A percentile compares a stretch with the other conserved stretches of the same genome.
Evolutionary conservation across 108 stramenopile genomes (phyloP).

Genomic region (Pseudonitzschia delicatissima): DNA sequence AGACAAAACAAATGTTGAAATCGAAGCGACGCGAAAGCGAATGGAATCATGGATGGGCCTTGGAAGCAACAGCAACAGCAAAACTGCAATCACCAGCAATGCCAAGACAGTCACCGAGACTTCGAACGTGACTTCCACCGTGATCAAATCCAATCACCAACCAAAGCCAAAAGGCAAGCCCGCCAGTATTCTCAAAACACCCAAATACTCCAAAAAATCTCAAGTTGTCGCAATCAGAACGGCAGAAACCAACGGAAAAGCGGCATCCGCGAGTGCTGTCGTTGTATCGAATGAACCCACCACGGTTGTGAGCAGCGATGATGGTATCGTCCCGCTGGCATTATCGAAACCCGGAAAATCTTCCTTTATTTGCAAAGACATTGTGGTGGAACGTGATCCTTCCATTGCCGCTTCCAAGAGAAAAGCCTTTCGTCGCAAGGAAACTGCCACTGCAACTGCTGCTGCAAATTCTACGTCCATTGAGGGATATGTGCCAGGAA

Average conservation of each 20-base stretch:
- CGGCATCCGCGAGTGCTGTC: not conserved
- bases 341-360: no score
- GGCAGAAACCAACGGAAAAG: not conserved
- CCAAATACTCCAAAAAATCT: slow-evolving; percentile 25
- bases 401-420: not conserved
- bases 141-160: not conserved
- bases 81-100: not conserved
- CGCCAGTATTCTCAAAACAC: slow-evolving; percentile 31
- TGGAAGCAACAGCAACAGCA: not conserved
- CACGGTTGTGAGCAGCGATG: not conserved
- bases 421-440: slow-evolving; percentile 5
- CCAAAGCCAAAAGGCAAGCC: slow-evolving; percentile 4
- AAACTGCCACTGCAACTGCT: not conserved
- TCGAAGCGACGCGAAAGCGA: slow-evolving; percentile 19
- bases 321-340: not conserved
- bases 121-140: not conserved
- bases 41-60: slow-evolving; percentile 39
- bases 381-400: slow-evolving; percentile 41
- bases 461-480: not conserved
- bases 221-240: not conserved
- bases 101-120: not conserved
- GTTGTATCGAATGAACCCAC: no score
- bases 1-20: not conserved
- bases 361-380: slow-evolving; percentile 10
- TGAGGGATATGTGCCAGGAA: slow-evolving; percentile 10